These are phyloP conservation scores for Polymyxa betae DNA, from an alignment of 208 protist genomes.

Conservation along the genomic window DNA sequence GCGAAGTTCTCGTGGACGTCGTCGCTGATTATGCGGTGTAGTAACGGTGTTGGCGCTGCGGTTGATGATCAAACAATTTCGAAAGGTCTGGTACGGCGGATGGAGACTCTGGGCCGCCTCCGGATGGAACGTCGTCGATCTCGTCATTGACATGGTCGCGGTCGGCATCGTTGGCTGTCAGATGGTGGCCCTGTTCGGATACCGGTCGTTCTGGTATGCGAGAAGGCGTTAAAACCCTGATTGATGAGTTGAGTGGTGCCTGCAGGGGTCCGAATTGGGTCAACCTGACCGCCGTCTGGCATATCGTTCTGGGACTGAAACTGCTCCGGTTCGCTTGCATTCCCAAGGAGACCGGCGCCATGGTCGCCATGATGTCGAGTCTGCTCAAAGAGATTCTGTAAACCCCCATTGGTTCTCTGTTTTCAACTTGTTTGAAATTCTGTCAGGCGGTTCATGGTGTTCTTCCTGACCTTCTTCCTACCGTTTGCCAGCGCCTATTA, in stretches of 20 bases:
- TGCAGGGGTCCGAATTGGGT: neutral
- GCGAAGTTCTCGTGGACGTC: neutral
- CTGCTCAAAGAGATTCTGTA: neutral
- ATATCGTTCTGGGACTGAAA: neutral
- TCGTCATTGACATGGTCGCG: neutral
- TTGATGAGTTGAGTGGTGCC: neutral
- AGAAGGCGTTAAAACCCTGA: neutral
- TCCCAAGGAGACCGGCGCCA: neutral
- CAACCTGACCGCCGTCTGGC: neutral
- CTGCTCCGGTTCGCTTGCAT: constrained; percentile 35
- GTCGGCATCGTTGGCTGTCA: neutral
- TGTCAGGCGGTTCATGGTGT: constrained; percentile 22
- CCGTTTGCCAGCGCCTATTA: constrained; percentile 35
- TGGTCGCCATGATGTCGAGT: neutral
- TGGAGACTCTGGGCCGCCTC: neutral
- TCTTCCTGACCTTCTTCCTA: constrained; percentile 37
- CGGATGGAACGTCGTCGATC: neutral
- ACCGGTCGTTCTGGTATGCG: neutral
- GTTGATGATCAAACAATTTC: neutral
- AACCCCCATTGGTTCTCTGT: neutral
- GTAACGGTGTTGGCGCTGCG: neutral
- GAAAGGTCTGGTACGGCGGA: neutral
- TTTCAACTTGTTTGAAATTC: neutral
- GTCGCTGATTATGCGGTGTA: neutral
- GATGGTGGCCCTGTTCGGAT: neutral